Conservation (phyloP, 169 alveolate genomes). For the Cryptosporidium xiaoi region DNA sequence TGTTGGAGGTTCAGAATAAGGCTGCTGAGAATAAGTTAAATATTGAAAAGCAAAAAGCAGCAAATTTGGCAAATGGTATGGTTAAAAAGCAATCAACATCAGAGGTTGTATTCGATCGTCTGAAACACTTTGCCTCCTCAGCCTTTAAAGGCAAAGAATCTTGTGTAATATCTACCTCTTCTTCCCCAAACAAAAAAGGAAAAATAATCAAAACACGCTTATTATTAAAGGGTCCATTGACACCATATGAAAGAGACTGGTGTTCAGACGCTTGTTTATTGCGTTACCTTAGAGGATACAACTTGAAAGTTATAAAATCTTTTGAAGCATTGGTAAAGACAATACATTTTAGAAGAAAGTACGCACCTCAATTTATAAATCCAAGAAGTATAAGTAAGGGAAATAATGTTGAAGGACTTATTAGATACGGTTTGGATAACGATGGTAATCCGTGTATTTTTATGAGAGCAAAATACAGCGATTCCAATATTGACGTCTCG, state of each 20-base stretch:
- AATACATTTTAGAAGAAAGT: constrained; percentile 68
- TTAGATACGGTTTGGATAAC: constrained; percentile 41
- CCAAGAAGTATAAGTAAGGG: constrained; percentile 64
- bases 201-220: constrained; percentile 62
- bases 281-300: constrained; percentile 67
- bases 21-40: constrained; percentile 69
- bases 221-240: constrained; percentile 53
- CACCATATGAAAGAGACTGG: constrained; percentile 65
- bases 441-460: constrained; percentile 71
- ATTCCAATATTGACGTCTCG: constrained; percentile 51
- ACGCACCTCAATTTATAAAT: constrained; percentile 69
- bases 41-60: constrained; percentile 56
- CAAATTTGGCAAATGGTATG: constrained; percentile 8
- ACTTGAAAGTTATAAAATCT: constrained; percentile 55
- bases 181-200: constrained; percentile 66
- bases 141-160: constrained; percentile 58
- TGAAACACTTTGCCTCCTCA: constrained; percentile 63
- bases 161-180: constrained; percentile 54
- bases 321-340: constrained; percentile 71
- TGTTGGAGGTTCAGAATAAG: constrained; percentile 61
- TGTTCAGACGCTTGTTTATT: constrained; percentile 64
- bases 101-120: constrained; percentile 56
- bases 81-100: constrained; percentile 58
- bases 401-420: constrained; percentile 55
- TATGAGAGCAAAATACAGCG: constrained; percentile 72